Conservation (phyloP, 371 early-diverging fungal genomes). For the Cokeromyces recurvatus region DNA sequence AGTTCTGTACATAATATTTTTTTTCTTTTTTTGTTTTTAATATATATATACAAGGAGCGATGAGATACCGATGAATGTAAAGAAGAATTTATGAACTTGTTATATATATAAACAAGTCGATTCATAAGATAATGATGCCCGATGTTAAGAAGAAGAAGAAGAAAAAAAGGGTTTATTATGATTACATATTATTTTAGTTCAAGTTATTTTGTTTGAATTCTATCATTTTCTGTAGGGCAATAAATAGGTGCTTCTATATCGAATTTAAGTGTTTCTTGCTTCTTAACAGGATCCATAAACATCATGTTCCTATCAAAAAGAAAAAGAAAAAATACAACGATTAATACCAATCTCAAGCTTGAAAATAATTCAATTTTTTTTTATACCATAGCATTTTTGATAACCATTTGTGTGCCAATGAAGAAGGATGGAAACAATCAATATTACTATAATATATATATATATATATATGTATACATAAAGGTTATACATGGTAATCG, state of each 20-base stretch:
- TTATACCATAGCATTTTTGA: constrained; percentile 37
- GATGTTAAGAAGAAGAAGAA: no score
- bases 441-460: constrained; percentile 13
- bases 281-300: constrained; percentile 3
- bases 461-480: no score
- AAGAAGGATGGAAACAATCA: constrained; percentile 34
- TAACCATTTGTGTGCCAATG: constrained; percentile 21
- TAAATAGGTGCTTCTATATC: constrained; percentile 19
- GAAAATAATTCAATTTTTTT: not conserved
- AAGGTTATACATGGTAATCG: no score
- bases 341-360: not conserved
- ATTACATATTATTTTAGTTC: no score
- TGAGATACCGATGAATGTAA: no score
- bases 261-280: constrained; percentile 11
- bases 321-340: not conserved
- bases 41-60: no score
- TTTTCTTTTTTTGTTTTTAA: no score
- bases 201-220: constrained; percentile 24
- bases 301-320: constrained; percentile 14
- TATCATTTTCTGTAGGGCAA: constrained; percentile 35
- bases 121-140: no score
- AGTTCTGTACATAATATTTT: no score
- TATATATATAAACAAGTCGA: no score
- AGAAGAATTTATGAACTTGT: no score
- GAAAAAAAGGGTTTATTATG: no score